These are phyloP conservation scores for Eutrema salsugineum DNA, from an alignment of 441 rosid species.

Conservation along the genomic window DNA sequence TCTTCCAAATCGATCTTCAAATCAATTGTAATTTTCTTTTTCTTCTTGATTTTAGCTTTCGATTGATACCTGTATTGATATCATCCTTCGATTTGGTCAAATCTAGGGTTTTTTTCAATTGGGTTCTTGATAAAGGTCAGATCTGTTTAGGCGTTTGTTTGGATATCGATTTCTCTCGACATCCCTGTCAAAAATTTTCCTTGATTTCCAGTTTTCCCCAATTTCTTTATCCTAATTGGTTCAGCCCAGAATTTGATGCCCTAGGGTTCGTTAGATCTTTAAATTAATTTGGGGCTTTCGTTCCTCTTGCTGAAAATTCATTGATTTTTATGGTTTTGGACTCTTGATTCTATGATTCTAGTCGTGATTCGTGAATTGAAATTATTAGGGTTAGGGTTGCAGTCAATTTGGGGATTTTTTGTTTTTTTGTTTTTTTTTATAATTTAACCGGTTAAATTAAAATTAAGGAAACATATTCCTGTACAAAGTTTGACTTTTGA, in stretches of 20 bases:
- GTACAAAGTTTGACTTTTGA: conserved; percentile 13
- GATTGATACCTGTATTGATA: conserved; percentile 35
- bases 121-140: conserved; percentile 14
- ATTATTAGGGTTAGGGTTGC: conserved; percentile 56
- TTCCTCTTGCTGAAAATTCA: background rate
- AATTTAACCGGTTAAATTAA: conserved; percentile 10
- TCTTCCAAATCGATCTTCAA: conserved; percentile 23
- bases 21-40: conserved; percentile 27
- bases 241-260: conserved; percentile 19
- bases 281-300: conserved; percentile 43
- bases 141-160: conserved; percentile 19
- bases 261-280: conserved; percentile 20
- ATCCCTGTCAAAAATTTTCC: background rate
- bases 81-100: conserved; percentile 2
- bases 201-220: conserved; percentile 31
- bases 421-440: no score
- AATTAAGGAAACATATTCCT: conserved; percentile 15
- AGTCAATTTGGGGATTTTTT: conserved; percentile 23
- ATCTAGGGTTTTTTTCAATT: conserved; percentile 44
- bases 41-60: conserved; percentile 28
- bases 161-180: background rate
- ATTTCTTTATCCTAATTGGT: conserved; percentile 18
- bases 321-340: background rate
- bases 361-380: conserved; percentile 21
- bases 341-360: conserved; percentile 23